These are phyloP conservation scores for Acanthamoeba healyi DNA, from an alignment of 208 protist species.

Conservation along the genomic window DNA sequence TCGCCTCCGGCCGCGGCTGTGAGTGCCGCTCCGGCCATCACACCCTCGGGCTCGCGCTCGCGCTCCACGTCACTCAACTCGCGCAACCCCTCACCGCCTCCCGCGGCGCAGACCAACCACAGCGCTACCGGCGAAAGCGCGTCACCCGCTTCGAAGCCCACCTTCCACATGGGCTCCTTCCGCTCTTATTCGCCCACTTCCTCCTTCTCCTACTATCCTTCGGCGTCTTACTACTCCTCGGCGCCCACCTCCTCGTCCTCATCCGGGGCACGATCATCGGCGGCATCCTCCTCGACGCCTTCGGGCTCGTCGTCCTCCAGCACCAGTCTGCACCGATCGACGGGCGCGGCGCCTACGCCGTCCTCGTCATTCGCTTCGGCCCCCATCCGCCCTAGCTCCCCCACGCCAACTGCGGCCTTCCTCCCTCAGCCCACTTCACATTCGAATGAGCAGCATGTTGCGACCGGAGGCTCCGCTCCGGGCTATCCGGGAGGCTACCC, in stretches of 20 bases:
- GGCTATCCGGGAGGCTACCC: background rate
- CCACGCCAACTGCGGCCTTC: constrained; percentile 29
- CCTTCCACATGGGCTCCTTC: constrained; percentile 50
- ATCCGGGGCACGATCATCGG: background rate
- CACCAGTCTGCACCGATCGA: background rate
- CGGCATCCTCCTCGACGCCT: background rate
- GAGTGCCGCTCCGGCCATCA: background rate
- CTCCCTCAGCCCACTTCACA: background rate
- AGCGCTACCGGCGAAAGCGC: background rate
- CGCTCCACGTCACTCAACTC: background rate
- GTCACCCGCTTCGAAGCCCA: background rate
- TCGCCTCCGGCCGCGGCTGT: background rate
- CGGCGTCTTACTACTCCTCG: constrained; percentile 11
- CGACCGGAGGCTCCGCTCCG: background rate
- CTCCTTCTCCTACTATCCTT: constrained; percentile 42
- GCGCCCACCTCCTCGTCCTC: background rate
- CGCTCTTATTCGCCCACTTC: background rate
- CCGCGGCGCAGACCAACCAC: background rate
- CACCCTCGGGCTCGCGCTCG: background rate
- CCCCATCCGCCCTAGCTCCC: background rate
- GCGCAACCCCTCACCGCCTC: background rate
- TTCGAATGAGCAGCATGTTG: no score
- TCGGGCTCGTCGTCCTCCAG: background rate
- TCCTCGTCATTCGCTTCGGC: background rate
- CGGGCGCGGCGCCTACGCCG: background rate